A percentile compares a stretch with the other conserved stretches of the same genome.
These are phyloP conservation scores for Tolypocladium capitatum DNA, from an alignment of 2,329 filamentous ascomycete genomes.

Conservation along the genomic window DNA sequence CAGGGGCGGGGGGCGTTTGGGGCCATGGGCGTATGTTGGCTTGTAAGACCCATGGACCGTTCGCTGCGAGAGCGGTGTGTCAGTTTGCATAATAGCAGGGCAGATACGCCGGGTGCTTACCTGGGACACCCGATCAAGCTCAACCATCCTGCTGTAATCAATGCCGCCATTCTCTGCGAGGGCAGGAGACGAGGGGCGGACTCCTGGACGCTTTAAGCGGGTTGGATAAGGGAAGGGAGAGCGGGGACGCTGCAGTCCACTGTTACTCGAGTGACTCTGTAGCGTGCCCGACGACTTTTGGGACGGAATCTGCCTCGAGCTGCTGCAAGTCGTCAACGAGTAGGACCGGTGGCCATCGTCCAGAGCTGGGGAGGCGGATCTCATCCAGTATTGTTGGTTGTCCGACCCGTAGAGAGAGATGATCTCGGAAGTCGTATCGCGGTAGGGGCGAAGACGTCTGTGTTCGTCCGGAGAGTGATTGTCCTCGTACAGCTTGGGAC, in stretches of 20 bases:
- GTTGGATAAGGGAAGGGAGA: slow-evolving; percentile 48
- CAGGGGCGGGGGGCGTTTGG: slow-evolving; percentile 23
- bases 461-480: slow-evolving; percentile 25
- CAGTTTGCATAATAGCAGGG: background rate
- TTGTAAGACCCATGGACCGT: slow-evolving; percentile 30
- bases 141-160: slow-evolving; percentile 37
- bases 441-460: slow-evolving; percentile 31
- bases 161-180: slow-evolving; percentile 32
- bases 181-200: slow-evolving; percentile 35
- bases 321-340: slow-evolving; percentile 40
- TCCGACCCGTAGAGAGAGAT: slow-evolving; percentile 41
- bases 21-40: slow-evolving; percentile 20
- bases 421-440: slow-evolving; percentile 40
- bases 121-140: slow-evolving; percentile 33
- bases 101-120: slow-evolving; percentile 13
- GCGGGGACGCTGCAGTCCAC: slow-evolving; percentile 35
- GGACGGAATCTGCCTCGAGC: slow-evolving; percentile 31
- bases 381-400: slow-evolving; percentile 30
- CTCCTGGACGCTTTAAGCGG: slow-evolving; percentile 39
- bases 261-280: slow-evolving; percentile 30
- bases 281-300: slow-evolving; percentile 34
- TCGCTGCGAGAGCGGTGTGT: slow-evolving; percentile 21
- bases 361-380: slow-evolving; percentile 26
- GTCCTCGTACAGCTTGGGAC: slow-evolving; percentile 18
- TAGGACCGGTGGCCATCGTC: slow-evolving; percentile 37